Evolutionary conservation across 805 yeast species (phyloP).

Genomic region (Candida peoriensis): DNA sequence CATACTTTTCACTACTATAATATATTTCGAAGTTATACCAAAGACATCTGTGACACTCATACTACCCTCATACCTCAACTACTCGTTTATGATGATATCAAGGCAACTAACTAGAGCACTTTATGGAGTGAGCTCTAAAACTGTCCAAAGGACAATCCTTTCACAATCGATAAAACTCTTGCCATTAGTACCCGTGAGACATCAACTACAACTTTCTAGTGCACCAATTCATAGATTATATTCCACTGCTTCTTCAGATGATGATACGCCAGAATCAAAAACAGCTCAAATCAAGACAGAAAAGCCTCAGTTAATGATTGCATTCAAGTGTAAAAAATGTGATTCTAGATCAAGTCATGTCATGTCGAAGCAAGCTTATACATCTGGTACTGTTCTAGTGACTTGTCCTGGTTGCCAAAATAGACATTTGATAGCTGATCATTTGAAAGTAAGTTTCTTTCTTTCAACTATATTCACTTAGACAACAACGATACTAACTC

Average conservation of each 20-base stretch:
- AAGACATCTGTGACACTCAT: too few species aligned
- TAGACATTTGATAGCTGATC: conserved; percentile 90
- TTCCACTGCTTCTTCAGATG: too few species aligned
- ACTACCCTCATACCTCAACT: too few species aligned
- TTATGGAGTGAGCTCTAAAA: too few species aligned
- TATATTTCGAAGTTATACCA: too few species aligned
- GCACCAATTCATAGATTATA: conserved; percentile 10
- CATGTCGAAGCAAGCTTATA: conserved; percentile 90
- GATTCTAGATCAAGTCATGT: conserved; percentile 78
- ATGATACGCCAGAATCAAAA: conserved; percentile 1
- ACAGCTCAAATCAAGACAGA: conserved; percentile 47
- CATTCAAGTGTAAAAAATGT: conserved; percentile 91
- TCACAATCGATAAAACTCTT: too few species aligned
- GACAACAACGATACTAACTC: conserved; percentile 11
- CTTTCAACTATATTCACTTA: background rate
- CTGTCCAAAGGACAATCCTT: too few species aligned
- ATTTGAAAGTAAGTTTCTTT: conserved; percentile 43
- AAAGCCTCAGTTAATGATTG: conserved; percentile 77
- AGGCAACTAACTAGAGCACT: too few species aligned
- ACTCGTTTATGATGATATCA: too few species aligned
- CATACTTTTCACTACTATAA: too few species aligned
- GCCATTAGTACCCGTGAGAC: too few species aligned
- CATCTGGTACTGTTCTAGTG: conserved; percentile 77
- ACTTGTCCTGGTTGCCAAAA: conserved; percentile 89
- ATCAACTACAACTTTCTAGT: too few species aligned